Base-by-base conservation (phyloP, 768 basidiomycete genomes). In the Rhizopogon salebrosus region DNA sequence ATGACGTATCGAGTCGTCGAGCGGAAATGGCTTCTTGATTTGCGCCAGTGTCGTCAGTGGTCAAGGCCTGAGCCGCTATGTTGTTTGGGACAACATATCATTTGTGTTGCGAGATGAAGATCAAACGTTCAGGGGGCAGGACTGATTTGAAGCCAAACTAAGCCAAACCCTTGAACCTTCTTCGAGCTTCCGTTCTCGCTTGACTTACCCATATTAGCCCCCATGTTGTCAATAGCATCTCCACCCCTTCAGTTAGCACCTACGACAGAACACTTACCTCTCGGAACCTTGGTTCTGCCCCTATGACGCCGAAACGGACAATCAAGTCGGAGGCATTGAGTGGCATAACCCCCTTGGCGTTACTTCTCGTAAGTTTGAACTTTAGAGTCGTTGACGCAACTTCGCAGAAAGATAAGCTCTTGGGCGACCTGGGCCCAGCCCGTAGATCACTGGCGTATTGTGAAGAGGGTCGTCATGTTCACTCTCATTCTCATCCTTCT, bases 281-380 rank as follows among this genome's bases (percentile, higher is more conserved):
- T 57, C 78, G 79, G 64, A 83, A 84, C 53, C 78, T 72, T 23
- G 78, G 72, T 48, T 83, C 82, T 6, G 77, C 72, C 56, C 84
- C 83, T 57, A 80, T 79, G 7, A 77, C 72, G 20, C 83, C 82
- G 60, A 84, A 85, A 14, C 73, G 70, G 41, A 63, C 66, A 51
- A 84, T 78, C 62, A 83, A 84, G 56, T 84, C 80, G 60, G 70
- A 69, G 8, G 83, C 83, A 36, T 76, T 72, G 52, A 83, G 82
- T 11, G 84, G 64, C 0, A 83, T 83, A 50, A 81, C 85, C 60
- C 83, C 83, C 63, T 85, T 85, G 7, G 83, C 82, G 68, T 84
- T 82, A 23, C 83, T 82, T 52, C 83, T 70, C 31, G 45, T 78
- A 73, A 4, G 80, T 78, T 48, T 79, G 64, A 29, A 78, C 67